phyloP scores from a whole-genome alignment of 2,329 filamentous ascomycete species.

The Cyphellophora attinorum region DNA sequence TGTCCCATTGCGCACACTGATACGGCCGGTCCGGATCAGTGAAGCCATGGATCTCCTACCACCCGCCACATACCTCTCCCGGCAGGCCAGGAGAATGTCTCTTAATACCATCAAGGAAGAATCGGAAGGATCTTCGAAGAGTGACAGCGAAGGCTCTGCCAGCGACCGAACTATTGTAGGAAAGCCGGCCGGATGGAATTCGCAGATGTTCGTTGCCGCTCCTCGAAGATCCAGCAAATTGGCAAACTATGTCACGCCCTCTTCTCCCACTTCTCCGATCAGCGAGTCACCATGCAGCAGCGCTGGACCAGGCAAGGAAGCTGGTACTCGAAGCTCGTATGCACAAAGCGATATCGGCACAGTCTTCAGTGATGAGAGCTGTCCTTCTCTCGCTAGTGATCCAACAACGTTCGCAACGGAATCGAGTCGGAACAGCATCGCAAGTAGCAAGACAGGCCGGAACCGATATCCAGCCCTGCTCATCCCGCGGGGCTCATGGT shows the following conservation, averaged over 20 bases:
- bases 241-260: slow-evolving; percentile 8
- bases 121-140: slow-evolving; percentile 24
- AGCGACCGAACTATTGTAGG: slow-evolving; percentile 24
- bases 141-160: slow-evolving; percentile 22
- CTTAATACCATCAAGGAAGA: slow-evolving; percentile 61
- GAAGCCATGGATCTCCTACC: slow-evolving; percentile 34
- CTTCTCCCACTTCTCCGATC: slow-evolving; percentile 23
- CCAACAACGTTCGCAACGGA: slow-evolving; percentile 39
- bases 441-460: slow-evolving; percentile 28
- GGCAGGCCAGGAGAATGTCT: slow-evolving; percentile 47
- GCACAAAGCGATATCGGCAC: slow-evolving; percentile 75
- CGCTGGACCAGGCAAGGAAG: slow-evolving; percentile 51
- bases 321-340: slow-evolving; percentile 69
- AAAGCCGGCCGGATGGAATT: slow-evolving; percentile 22
- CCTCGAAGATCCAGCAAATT: slow-evolving; percentile 11
- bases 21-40: too few species aligned
- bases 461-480: slow-evolving; percentile 48
- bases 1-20: too few species aligned
- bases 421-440: slow-evolving; percentile 25
- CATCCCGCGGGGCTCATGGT: slow-evolving; percentile 51
- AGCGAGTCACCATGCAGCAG: slow-evolving; percentile 50
- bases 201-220: slow-evolving; percentile 16
- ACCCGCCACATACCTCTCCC: slow-evolving; percentile 42
- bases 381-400: slow-evolving; percentile 36
- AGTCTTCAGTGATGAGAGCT: slow-evolving; percentile 37